Base-by-base conservation (phyloP, 768 basidiomycete species). In the Pulveroboletus ravenelii region DNA sequence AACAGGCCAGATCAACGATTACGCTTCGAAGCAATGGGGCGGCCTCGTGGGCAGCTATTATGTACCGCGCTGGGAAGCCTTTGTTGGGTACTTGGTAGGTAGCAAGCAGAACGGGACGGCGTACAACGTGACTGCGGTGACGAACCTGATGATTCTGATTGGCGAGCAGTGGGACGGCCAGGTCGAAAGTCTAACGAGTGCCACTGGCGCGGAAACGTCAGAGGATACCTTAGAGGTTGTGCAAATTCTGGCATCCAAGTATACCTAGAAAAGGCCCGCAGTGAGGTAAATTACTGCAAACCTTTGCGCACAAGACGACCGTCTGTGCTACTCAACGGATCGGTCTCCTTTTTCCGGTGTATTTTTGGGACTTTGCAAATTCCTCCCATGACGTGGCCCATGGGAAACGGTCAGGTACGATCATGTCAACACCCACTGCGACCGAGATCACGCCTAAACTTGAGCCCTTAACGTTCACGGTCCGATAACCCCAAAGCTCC, bases 1-100 rank as follows among this genome's bases (percentile, higher is more conserved):
- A 3, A 62, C 60, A 15, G 71, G 73, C 14, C 57, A 74, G 60
- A 72, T 70, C 64, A 66, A 69, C 47, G 73, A 73, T 51, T 74
- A 74, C 42, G 73, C 72, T 18, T 72, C 72, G n/a, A 74, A 74
- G 48, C 69, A 70, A 53, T 73, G 72, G 72, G 68, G 64, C 1
- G 72, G 73, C 4, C 65, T 74, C 42, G 66, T 74, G 31, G 58
- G 64, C 12, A 59, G 56, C 5, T 74, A 74, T 58, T 74, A 74
- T 55, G 50, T 35, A 0, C 32, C 45, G 35, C 63, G 73, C 2
- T 74, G 73, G 73, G 50, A 51, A 48, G 59, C 64, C 30, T 74
- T 74, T 42, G 59, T 70, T 13, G 47, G 31, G 14, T 72, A 72
- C 43, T 54, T 74, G n/a, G 64, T 32, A 35, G 55, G 45, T 8